A percentile compares a stretch with the other conserved stretches of the same genome.
phyloP scores from a whole-genome alignment of 148 eudicot genomes.

The Persicaria maculosa region DNA sequence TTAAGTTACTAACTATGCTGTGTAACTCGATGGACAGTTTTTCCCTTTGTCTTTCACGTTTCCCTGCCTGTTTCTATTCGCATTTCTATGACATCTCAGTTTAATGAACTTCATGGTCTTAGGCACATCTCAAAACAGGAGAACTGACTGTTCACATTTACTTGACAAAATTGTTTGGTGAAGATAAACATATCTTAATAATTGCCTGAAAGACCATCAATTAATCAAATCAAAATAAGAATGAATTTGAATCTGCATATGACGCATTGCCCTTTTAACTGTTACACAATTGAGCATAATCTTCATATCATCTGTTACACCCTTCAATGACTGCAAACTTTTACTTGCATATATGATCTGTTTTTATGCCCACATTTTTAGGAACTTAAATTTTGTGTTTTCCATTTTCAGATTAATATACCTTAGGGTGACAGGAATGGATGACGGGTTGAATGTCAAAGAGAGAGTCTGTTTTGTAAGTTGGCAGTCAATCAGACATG shows the following conservation, averaged over 20 bases:
- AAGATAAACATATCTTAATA: not conserved
- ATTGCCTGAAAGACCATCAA: not conserved
- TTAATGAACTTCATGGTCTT: not conserved
- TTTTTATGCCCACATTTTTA: not conserved
- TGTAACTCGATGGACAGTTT: conserved; percentile 5
- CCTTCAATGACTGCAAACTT: not conserved
- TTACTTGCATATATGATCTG: not conserved
- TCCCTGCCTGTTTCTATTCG: conserved; percentile 11
- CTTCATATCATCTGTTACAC: not conserved
- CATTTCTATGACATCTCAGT: not conserved
- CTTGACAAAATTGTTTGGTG: not conserved
- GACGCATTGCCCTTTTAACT: not conserved
- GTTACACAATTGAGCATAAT: not conserved
- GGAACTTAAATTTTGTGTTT: conserved; percentile 2
- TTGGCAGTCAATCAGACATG: not conserved
- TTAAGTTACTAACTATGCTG: not conserved
- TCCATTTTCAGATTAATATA: conserved; percentile 63
- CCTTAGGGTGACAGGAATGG: conserved; percentile 89
- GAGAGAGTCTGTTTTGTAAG: conserved; percentile 84
- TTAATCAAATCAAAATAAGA: not conserved
- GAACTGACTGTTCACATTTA: not conserved
- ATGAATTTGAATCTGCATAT: not conserved
- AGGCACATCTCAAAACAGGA: not conserved
- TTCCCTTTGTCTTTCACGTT: not conserved
- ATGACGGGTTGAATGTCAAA: conserved; percentile 75